Evolutionary conservation across 2,329 filamentous ascomycete species (phyloP), one percentile per base, ranked within the genome.

Genomic region (Chaetothyriales sp.): DNA sequence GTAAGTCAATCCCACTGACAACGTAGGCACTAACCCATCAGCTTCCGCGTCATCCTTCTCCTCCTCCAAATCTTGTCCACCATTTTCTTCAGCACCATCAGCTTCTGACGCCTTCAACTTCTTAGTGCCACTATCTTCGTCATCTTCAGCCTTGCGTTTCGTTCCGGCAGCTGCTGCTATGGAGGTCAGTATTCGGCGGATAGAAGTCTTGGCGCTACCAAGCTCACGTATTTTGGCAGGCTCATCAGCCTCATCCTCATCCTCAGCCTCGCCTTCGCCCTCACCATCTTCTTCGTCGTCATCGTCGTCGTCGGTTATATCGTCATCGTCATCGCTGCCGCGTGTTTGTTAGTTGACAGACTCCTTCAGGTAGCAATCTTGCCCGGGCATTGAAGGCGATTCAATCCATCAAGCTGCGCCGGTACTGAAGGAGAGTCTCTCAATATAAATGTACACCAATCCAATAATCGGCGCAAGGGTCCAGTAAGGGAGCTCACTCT

Each of bases 281-380:
- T 54, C 58, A 18, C 54, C 58, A 6, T 60, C 60, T 8, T 59
- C 58, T 37, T 63, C 60, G 55, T 68, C 66, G 46, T 68, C 69
- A 51, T 67, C 70, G 43, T 56, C 63, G 25, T 62, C 63, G 5
- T 62, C 63, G 44, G 57, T 57, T 20, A 65, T 63, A 18, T 63
- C 64, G 25, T 62, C 63, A 51, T 67, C 64, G 53, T 66, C 66
- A 55, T 64, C 66, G 51, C 28, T 18, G 37, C 33, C 18, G 28
- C 33, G 28, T 46, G 18, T 20, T 40, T 40, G 33, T 40, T 40
- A 40, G 33, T 13, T 40, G 33, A 40, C 33, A 40, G 10, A 13
- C 33, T 40, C 33, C 33, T 13, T 15, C 13, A 40, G 33, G 33
- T 15, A 5, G 33, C 15, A 13, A 40, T 13, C 33, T 40, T 15